Evolutionary conservation across 1,284 basidiomycete species (phyloP).

Genomic region (Bjerkandera adusta): DNA sequence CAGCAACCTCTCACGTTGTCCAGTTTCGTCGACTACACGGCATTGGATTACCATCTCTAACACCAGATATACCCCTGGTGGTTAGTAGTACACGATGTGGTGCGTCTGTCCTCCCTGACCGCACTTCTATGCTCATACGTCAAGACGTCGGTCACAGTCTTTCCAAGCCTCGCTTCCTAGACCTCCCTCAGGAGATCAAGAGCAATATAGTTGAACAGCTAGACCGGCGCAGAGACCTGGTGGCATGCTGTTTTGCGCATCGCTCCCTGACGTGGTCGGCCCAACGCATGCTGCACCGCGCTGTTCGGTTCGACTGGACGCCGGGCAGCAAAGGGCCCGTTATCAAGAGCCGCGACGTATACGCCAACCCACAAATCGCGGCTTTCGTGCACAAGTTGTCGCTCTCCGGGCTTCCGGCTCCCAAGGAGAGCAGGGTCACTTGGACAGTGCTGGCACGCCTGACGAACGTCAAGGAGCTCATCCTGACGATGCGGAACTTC

Average conservation of each 20-base stretch:
- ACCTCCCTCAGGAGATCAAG: background rate
- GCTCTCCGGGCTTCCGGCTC: background rate
- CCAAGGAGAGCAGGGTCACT: background rate
- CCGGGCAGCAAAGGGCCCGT: background rate
- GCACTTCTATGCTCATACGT: no score
- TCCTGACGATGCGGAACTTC: background rate
- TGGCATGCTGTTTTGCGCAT: background rate
- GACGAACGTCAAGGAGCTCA: background rate
- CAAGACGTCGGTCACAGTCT: no score
- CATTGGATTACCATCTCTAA: no score
- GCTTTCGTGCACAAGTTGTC: background rate
- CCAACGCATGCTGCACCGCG: background rate
- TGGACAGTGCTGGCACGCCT: background rate
- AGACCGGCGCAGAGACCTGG: no score
- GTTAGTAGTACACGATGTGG: no score
- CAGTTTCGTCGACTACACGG: no score
- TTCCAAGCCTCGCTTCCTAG: no score
- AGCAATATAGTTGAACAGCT: background rate
- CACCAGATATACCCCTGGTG: no score
- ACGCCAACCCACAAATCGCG: background rate
- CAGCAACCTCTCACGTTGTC: no score
- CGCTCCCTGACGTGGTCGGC: background rate
- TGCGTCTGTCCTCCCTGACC: no score
- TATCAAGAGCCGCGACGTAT: background rate
- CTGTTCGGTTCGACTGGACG: background rate